Evolutionary conservation across 2,329 filamentous ascomycete species (phyloP), one percentile per base, ranked within the genome.

Genomic region (Gaeumannomyces tritici): DNA sequence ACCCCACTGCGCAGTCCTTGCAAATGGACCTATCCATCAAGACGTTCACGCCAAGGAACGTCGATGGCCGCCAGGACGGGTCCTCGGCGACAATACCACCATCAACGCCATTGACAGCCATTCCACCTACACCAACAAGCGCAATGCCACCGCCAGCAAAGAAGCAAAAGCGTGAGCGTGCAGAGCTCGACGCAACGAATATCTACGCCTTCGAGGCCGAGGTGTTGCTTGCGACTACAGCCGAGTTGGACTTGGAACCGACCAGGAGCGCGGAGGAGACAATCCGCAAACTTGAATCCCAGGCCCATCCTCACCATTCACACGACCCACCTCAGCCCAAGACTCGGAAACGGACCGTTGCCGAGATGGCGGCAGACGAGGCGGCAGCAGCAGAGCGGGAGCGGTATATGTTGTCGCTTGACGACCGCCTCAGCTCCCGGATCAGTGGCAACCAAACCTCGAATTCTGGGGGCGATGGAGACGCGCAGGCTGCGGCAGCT

Each of bases 301-400:
- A 93, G 67, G 81, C 85, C 26, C 90, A 96, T 72, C 89, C 92
- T 8, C 85, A 91, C 62, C 90, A 97, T 73, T 83, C 85, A 33
- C 84, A 89, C 60, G 80, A 85, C 56, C 88, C 91, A 12, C 93
- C 95, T 0, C 84, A 89, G 64, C 92, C 92, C 3, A 97, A 96
- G 80, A 88, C 88, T 9, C 83, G 95, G 63, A 98, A 99, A 80
- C 87, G 93, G 65, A 99, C 95, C 0, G 88, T 96, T 24, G 95
- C 95, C 11, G 93, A 99, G 72, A 86, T 98, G 78, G 95, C 91
- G 11, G 93, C 93, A 9, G 95, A 99, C 70, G 93, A 99, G 75
- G 93, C 95, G 1, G 82, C 91, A 64, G 91, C 92, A 0, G 93
- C 93, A 27, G 90, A 92, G 64, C 87, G 91, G 66, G 93, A 99